Evolutionary conservation across 306 rosid species (phyloP).

Genomic region (Quercus mongolica): DNA sequence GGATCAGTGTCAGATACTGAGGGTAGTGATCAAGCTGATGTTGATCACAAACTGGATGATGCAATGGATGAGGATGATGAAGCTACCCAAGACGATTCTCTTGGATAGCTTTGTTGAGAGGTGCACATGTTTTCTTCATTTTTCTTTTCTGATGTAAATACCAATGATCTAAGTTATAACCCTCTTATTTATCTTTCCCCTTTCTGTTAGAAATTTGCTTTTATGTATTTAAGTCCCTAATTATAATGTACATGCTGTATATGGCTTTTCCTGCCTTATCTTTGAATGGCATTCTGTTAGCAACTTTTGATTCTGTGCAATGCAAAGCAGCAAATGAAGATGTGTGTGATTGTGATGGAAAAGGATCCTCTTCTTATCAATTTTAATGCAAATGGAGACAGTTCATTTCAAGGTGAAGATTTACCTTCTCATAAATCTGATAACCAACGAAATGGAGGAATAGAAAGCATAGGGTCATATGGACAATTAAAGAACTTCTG

Average conservation of each 20-base stretch:
- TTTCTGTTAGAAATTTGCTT: neutral
- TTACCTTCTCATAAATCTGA: no score
- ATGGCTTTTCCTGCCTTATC: neutral
- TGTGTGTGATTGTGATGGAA: no score
- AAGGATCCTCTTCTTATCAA: no score
- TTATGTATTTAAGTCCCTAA: neutral
- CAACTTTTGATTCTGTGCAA: neutral
- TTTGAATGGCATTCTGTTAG: neutral
- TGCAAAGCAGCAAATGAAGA: neutral
- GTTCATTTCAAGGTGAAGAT: no score
- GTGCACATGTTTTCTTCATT: neutral
- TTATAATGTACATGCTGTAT: neutral
- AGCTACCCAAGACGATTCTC: constrained; percentile 60
- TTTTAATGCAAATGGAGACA: no score
- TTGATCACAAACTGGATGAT: constrained; percentile 43
- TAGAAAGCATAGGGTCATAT: neutral
- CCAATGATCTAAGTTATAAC: neutral
- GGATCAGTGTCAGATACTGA: constrained; percentile 65
- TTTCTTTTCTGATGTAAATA: constrained; percentile 11
- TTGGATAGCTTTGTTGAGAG: constrained; percentile 21
- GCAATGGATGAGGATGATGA: constrained; percentile 70
- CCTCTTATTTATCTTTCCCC: neutral
- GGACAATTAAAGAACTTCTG: neutral
- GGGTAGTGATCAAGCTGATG: constrained; percentile 37
- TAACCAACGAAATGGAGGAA: neutral